Evolutionary conservation across 768 basidiomycete genomes (phyloP), one percentile per base, ranked within the genome.

Genomic region (Dioszegia aurantiaca): DNA sequence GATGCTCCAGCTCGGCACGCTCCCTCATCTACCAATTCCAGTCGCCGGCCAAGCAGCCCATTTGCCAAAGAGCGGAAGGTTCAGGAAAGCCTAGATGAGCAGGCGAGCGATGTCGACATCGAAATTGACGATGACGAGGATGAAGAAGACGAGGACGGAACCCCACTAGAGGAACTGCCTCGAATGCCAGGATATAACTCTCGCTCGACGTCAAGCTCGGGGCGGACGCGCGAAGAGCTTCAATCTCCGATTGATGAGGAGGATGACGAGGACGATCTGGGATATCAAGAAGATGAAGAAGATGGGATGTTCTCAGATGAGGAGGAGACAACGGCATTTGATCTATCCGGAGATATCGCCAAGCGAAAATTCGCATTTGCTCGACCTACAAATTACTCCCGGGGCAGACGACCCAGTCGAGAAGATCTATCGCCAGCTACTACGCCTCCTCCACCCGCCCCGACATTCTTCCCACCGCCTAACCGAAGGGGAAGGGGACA

Each of bases 201-300:
- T 4, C 23, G 54, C n/a, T 46, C 45, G 10, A 54, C 52, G 14
- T 55, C 41, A 28, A 31, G 19, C 28, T 40, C 45, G n/a, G 30
- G 46, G 21, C 21, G 23, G 23, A 36, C 41, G 26, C 43, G 41
- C 19, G 19, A 23, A 36, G 43, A 55, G 26, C 40, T 55, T 6
- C 40, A 42, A 10, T 37, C 24, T 19, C 39, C 51, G 6, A 53
- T 53, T 1, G 53, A 45, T 31, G 55, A 63, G 17, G 59, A 57
- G 24, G 65, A 67, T 4, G 54, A 59, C 3, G 66, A 63, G 40
- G 54, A 53, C 8, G 67, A 65, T 41, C 54, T 56, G 3, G 69
- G 65, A 37, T 67, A 70, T 45, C 58, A 64, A 33, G 68, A 70
- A 58, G 68, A 70, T 42, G 63, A 65, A 43, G 65, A 67, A 45